Conservation (phyloP, 176 grass and related monocot genomes). For the Lolium rigidum region DNA sequence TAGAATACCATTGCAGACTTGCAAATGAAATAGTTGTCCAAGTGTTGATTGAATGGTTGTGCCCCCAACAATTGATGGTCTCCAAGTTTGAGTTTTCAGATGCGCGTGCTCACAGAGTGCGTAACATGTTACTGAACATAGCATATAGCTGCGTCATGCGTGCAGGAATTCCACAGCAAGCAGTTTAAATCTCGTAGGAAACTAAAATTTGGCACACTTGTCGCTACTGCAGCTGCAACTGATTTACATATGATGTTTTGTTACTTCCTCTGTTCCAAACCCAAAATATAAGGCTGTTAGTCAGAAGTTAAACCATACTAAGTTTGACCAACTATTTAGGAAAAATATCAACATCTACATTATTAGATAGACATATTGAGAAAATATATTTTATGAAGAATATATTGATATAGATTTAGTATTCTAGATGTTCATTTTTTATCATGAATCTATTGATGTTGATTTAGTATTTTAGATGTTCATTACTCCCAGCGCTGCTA, state of each 20-base stretch:
- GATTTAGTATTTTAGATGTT: no score
- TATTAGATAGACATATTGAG: no score
- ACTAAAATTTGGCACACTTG: neutral
- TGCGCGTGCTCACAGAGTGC: neutral
- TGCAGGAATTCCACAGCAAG: neutral
- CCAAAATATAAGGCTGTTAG: no score
- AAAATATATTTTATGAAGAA: no score
- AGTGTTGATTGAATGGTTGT: neutral
- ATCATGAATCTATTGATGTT: no score
- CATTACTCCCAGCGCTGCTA: no score
- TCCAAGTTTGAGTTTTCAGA: neutral
- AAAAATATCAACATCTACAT: no score
- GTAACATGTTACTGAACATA: neutral
- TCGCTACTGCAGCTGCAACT: neutral
- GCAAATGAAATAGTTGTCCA: slow-evolving; percentile 23
- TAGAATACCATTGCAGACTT: slow-evolving; percentile 43
- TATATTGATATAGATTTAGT: no score
- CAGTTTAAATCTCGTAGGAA: neutral
- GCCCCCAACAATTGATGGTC: neutral
- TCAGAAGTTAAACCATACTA: no score
- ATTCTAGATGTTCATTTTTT: no score
- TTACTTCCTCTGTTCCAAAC: no score
- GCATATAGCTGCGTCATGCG: neutral
- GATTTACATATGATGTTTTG: neutral
- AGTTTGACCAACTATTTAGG: no score